Conservation (phyloP, 2,329 filamentous ascomycete species). For the Colletotrichum trifolii region DNA sequence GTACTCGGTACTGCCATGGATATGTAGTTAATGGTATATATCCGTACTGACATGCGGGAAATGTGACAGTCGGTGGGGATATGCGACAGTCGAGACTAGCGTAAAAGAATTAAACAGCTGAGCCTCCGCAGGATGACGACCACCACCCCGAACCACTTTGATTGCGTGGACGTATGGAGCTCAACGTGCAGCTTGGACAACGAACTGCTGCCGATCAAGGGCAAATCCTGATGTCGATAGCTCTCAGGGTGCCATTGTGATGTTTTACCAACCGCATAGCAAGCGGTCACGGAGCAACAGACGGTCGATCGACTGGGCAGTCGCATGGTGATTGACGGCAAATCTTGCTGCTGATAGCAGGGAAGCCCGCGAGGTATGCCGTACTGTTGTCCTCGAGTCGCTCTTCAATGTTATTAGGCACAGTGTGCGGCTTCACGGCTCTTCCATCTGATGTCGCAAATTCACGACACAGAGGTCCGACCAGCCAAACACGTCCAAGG, state of each 20-base stretch:
- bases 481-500: slow-evolving; percentile 23
- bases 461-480: slow-evolving; percentile 21
- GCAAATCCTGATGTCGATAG: slow-evolving; percentile 20
- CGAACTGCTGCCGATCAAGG: slow-evolving; percentile 29
- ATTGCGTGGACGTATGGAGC: slow-evolving; percentile 32
- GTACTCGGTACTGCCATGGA: no score
- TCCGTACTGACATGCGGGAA: no score
- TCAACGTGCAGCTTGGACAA: slow-evolving; percentile 24
- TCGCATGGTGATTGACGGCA: slow-evolving; percentile 5
- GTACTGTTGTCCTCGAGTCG: background rate
- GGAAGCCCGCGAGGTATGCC: no score
- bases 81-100: background rate
- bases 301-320: slow-evolving; percentile 14
- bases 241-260: background rate
- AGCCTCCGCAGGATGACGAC: slow-evolving; percentile 36
- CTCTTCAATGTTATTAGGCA: background rate
- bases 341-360: background rate
- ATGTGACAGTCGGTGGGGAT: no score
- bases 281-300: slow-evolving; percentile 20
- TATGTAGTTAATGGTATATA: no score
- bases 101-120: slow-evolving; percentile 22
- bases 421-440: slow-evolving; percentile 13
- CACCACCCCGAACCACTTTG: slow-evolving; percentile 23
- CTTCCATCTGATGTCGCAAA: slow-evolving; percentile 12
- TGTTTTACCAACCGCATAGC: background rate